These are phyloP conservation scores for Rubus parviflorus DNA, from an alignment of 306 rosid genomes.

Conservation along the genomic window DNA sequence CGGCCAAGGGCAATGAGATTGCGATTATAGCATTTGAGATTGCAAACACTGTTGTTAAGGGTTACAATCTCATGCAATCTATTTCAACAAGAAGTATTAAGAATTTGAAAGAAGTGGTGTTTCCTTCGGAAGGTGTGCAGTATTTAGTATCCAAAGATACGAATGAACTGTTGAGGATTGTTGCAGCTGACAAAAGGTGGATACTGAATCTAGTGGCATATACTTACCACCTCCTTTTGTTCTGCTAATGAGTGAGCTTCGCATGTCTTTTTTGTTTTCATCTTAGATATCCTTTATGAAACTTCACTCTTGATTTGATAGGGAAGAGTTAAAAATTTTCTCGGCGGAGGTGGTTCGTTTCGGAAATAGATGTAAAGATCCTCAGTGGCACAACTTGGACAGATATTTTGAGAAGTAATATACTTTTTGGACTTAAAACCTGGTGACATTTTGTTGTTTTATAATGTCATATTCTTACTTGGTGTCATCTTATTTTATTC, in stretches of 20 bases:
- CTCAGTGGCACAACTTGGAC: conserved; percentile 92
- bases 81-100: conserved; percentile 54
- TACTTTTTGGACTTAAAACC: conserved; percentile 31
- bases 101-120: conserved; percentile 68
- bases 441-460: conserved; percentile 1
- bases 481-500: conserved; percentile 28
- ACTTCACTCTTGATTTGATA: conserved; percentile 29
- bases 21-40: conserved; percentile 77
- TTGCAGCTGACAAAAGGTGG: conserved; percentile 81
- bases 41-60: conserved; percentile 86
- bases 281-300: not conserved
- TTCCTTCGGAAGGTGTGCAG: conserved; percentile 64
- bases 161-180: conserved; percentile 58
- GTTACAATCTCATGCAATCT: conserved; percentile 71
- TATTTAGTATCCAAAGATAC: conserved; percentile 68
- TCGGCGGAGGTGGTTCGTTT: conserved; percentile 83
- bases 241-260: conserved; percentile 20
- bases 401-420: conserved; percentile 87
- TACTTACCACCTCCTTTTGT: conserved; percentile 19
- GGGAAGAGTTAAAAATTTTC: conserved; percentile 77
- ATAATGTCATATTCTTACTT: conserved; percentile 16
- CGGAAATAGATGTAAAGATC: conserved; percentile 84
- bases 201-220: conserved; percentile 19
- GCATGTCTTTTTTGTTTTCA: not conserved
- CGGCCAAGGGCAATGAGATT: conserved; percentile 69